These are phyloP conservation scores for Pseudogymnoascus verrucosus DNA, from an alignment of 2,329 filamentous ascomycete genomes.

Conservation along the genomic window DNA sequence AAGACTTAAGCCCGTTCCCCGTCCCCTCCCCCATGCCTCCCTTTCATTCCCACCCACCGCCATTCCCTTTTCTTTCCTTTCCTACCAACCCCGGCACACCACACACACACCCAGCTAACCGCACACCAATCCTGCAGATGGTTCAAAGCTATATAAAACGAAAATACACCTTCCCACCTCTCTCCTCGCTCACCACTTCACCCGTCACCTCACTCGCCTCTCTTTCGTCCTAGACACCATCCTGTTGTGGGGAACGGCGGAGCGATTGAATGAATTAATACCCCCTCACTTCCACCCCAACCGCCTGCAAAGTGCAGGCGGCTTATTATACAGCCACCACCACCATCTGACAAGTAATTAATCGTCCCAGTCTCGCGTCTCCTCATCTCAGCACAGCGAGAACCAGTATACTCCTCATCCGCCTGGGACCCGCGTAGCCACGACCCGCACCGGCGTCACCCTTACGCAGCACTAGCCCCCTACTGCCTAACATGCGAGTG, in stretches of 20 bases:
- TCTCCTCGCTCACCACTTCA: background rate
- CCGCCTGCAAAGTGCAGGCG: background rate
- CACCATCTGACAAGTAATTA: background rate
- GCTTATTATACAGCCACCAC: background rate
- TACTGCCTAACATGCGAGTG: background rate
- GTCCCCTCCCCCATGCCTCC: too few species aligned
- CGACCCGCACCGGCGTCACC: background rate
- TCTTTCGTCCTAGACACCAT: background rate
- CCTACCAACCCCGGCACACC: background rate
- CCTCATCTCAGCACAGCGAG: background rate
- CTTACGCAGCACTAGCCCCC: background rate
- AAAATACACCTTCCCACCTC: background rate
- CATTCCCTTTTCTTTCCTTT: background rate
- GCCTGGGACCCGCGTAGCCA: background rate
- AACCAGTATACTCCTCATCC: background rate
- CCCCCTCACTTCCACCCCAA: background rate
- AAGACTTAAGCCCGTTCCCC: too few species aligned
- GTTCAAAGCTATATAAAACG: conserved; percentile 1
- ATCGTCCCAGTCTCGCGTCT: background rate
- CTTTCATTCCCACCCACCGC: background rate
- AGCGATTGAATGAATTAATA: background rate
- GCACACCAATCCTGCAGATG: background rate
- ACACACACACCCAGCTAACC: background rate
- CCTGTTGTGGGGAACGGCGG: background rate
- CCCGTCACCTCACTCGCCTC: background rate